Conservation (phyloP, 257 asterid species). For the Lantana camara region DNA sequence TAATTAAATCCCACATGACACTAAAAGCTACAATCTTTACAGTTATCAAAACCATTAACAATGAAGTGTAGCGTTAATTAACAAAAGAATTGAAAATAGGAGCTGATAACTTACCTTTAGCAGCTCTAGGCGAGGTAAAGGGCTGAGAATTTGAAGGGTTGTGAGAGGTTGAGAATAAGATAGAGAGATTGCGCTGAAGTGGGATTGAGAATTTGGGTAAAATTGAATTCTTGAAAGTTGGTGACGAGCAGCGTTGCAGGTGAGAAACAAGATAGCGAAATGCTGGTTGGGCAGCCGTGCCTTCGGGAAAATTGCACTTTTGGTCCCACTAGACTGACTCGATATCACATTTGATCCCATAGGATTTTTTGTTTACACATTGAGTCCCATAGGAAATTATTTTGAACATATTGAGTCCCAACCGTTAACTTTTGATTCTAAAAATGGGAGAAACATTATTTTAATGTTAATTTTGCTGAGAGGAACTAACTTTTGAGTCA, state of each 20-base stretch:
- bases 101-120: constrained; percentile 38
- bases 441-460: too few species aligned
- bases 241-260: constrained; percentile 44
- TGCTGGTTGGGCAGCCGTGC: constrained; percentile 52
- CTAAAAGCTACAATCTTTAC: constrained; percentile 18
- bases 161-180: constrained; percentile 41
- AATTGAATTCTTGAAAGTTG: constrained; percentile 27
- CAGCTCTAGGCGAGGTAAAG: constrained; percentile 38
- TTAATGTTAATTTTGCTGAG: too few species aligned
- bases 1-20: neutral
- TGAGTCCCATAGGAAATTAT: too few species aligned
- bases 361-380: too few species aligned
- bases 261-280: constrained; percentile 51
- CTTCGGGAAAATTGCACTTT: too few species aligned
- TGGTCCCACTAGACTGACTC: too few species aligned
- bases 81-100: neutral
- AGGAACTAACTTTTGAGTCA: too few species aligned
- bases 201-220: constrained; percentile 49
- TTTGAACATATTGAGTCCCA: too few species aligned
- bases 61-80: neutral
- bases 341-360: too few species aligned
- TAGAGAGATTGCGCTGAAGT: constrained; percentile 35
- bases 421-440: too few species aligned
- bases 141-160: constrained; percentile 22
- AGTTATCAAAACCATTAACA: neutral